Percentiles rank a stretch among this genome's conserved stretches.
Conservation (phyloP, 441 rosid genomes). For the Pelargonium exstipulatum region DNA sequence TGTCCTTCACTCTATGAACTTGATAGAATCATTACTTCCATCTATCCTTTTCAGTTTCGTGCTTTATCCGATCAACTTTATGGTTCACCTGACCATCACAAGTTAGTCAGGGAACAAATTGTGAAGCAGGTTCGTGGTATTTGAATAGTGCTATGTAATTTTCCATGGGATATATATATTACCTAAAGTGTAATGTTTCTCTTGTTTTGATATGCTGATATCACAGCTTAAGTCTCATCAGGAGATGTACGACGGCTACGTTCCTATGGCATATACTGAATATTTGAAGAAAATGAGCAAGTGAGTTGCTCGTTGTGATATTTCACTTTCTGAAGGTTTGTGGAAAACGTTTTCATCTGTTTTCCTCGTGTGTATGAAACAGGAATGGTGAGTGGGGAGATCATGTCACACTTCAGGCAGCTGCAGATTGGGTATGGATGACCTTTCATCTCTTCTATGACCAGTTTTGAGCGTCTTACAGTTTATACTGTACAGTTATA, state of each 20-base stretch:
- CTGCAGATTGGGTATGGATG: conserved; percentile 43
- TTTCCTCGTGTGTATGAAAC: too few relatives aligned
- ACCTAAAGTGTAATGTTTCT: background rate
- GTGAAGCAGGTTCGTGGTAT: conserved; percentile 52
- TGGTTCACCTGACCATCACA: conserved; percentile 72
- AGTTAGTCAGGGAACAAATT: conserved; percentile 62
- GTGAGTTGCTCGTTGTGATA: conserved; percentile 20
- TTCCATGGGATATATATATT: conserved; percentile 16
- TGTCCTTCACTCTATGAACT: background rate
- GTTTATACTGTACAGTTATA: background rate
- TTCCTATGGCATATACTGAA: conserved; percentile 62
- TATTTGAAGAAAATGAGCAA: conserved; percentile 69
- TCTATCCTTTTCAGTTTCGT: conserved; percentile 55
- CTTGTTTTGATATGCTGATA: conserved; percentile 16
- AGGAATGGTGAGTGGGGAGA: conserved; percentile 61
- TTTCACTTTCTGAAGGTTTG: conserved; percentile 1
- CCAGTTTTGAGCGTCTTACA: background rate
- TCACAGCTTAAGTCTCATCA: conserved; percentile 57
- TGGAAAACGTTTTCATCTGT: conserved; percentile 5
- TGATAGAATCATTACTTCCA: conserved; percentile 5
- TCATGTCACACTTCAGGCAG: conserved; percentile 56
- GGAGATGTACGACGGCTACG: conserved; percentile 56
- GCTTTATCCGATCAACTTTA: conserved; percentile 89
- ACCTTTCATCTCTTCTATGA: background rate
- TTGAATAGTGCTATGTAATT: conserved; percentile 13